Evolutionary conservation across 257 asterid species (phyloP), one percentile per base, ranked within the genome.

Genomic region (Fraxinus quadrangulata): DNA sequence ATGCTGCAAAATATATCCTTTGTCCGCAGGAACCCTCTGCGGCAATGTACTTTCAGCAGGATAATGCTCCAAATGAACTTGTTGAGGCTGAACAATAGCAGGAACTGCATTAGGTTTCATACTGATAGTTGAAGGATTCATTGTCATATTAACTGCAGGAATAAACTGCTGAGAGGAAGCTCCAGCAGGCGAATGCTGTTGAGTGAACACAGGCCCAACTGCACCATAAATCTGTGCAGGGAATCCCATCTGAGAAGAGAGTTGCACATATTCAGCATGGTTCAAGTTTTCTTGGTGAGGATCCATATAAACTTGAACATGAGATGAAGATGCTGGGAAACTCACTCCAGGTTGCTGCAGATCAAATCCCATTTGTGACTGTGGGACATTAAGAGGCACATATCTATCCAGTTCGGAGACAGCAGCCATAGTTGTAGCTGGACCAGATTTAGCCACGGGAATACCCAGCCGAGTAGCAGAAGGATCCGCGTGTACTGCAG

Each of bases 191-290:
- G 88, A 77, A 67, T 87, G 89, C 77, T 83, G 94, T 77, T 82
- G 98, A 74, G 87, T 23, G 74, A 79, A 83, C 75, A 89, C 84
- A 2, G 96, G 91, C 47, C 89, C 79, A 78, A 85, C 82, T 12
- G 88, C 74, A 76, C 93, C 92, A 84, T 91, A 80, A 33, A 88
- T 79, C 73, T 86, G 94, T 23, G 87, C 40, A 10, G 96, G 94
- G 75, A 85, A 92, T 31, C 98, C 94, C 90, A 92, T 81, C 71
- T 87, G 96, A 9, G 96, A 42, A 80, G 94, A 86, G 71, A 78
- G 16, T n/a, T 86, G 98, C 69, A 85, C 82, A 85, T 83, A 91
- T 59, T 82, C 89, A 36, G 89, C 77, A 82, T 67, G 91, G 72
- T 73, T 81, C 82, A 77, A 30, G 49, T 79, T 80, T 76, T 92